Evolutionary conservation across 768 basidiomycete species (phyloP), one percentile per base, ranked within the genome.

Genomic region (Amanita polypyramis): DNA sequence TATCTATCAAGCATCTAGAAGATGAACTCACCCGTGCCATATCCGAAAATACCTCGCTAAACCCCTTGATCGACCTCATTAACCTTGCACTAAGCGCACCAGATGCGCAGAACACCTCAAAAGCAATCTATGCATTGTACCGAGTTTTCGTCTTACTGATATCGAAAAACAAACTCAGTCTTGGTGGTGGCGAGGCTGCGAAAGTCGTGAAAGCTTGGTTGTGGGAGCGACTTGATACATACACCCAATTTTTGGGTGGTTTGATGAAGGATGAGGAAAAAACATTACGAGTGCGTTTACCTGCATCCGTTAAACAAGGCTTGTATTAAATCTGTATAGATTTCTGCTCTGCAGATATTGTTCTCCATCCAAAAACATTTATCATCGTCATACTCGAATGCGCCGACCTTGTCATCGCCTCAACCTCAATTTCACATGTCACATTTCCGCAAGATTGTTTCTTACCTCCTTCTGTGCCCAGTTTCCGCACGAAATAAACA

Each of bases 91-190:
- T 70, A 25, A 61, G 66, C 14, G 61, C 71, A 1, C 56, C 67
- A 35, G 72, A 79, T 34, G 67, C 85, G 0, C 72, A 73, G 53
- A 71, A 76, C 23, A 74, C 79, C 11, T 85, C 70, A 14, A 91
- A 85, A 60, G 81, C 77, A 1, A 74, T 92, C 14, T 95, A 91
- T 64, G 82, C 90, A 0, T 62, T 86, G 4, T 93, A 95, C 61
- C 69, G 93, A 33, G 70, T 83, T 10, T 92, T 90, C 59, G 76
- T 85, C 7, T 55, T 73, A 17, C 64, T 87, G 30, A 73, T 91
- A 41, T 61, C 70, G 2, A 70, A 71, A 25, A 76, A 80, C 2
- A 77, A 80, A 52, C 65, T 91, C 11, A 68, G 68, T 30, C 46
- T 65, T 29, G 66, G 68, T 21, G 71, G 70, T 12, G 68, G 76